Evolutionary conservation across 768 basidiomycete genomes (phyloP).

Genomic region (Boletus edulis): DNA sequence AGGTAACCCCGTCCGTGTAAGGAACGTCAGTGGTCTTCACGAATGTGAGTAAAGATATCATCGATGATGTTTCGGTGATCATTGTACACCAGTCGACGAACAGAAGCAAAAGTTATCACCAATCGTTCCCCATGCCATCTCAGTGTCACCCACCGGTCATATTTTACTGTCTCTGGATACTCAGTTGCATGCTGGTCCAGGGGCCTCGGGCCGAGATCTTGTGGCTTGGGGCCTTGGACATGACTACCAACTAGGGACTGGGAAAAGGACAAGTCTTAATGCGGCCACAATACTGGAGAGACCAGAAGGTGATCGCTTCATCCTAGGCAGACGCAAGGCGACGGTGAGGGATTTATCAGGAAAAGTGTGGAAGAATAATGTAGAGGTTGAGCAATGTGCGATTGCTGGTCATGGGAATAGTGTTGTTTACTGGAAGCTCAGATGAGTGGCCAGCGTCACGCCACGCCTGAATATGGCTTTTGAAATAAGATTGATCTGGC

Average conservation of each 20-base stretch:
- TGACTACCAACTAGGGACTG: constrained; percentile 74
- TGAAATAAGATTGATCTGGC: no score
- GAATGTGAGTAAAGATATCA: constrained; percentile 62
- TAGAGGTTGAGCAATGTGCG: constrained; percentile 62
- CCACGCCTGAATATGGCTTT: no score
- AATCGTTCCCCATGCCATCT: constrained; percentile 59
- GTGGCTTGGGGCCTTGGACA: constrained; percentile 73
- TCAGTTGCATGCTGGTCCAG: constrained; percentile 42
- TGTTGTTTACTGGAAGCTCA: constrained; percentile 69
- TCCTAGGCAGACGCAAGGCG: constrained; percentile 51
- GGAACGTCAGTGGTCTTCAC: constrained; percentile 76
- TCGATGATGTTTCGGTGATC: constrained; percentile 2
- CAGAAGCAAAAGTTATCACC: constrained; percentile 54
- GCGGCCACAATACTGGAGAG: constrained; percentile 51
- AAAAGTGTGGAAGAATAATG: constrained; percentile 55
- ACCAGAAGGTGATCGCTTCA: constrained; percentile 54
- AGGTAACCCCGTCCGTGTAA: constrained; percentile 67
- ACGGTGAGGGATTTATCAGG: constrained; percentile 60
- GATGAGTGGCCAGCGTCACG: background rate
- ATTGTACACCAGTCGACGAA: constrained; percentile 57
- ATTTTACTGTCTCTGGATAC: constrained; percentile 74
- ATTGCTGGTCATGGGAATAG: constrained; percentile 63
- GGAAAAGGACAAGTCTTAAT: constrained; percentile 58
- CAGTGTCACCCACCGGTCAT: constrained; percentile 74
- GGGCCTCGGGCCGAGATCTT: constrained; percentile 60